phyloP scores from a whole-genome alignment of 441 rosid genomes.

The Gossypium laxum region DNA sequence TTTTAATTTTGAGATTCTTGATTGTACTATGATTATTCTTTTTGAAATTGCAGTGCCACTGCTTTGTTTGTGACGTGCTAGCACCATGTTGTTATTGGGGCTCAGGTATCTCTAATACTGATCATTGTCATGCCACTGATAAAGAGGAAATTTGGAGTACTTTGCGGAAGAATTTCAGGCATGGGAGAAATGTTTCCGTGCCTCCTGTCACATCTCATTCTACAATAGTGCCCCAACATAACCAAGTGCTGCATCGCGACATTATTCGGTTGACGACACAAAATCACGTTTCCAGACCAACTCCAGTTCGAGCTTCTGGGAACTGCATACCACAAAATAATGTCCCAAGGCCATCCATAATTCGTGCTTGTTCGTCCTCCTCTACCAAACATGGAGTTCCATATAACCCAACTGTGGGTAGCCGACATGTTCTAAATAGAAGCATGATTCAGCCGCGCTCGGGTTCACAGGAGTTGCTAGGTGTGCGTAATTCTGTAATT shows the following conservation, averaged over 20 bases:
- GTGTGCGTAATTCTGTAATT: slow-evolving; percentile 20
- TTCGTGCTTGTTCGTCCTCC: slow-evolving; percentile 41
- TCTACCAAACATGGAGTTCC: slow-evolving; percentile 20
- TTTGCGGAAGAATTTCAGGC: slow-evolving; percentile 43
- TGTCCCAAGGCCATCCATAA: slow-evolving; percentile 12
- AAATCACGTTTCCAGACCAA: slow-evolving; percentile 16
- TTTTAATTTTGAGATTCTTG: neutral
- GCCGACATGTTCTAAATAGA: slow-evolving; percentile 16
- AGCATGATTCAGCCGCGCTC: slow-evolving; percentile 17
- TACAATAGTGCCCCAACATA: slow-evolving; percentile 15
- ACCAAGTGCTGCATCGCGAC: slow-evolving; percentile 21
- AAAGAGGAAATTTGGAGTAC: slow-evolving; percentile 52
- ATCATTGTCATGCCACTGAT: slow-evolving; percentile 83
- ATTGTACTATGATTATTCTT: neutral
- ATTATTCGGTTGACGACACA: slow-evolving; percentile 16
- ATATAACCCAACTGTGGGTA: slow-evolving; percentile 19
- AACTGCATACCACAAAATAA: slow-evolving; percentile 16
- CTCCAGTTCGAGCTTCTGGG: neutral
- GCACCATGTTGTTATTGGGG: slow-evolving; percentile 76
- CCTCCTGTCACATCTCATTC: slow-evolving; percentile 17
- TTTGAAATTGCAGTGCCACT: slow-evolving; percentile 62
- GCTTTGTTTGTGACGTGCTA: slow-evolving; percentile 74
- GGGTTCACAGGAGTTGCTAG: slow-evolving; percentile 22
- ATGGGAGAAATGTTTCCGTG: slow-evolving; percentile 17
- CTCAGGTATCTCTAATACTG: slow-evolving; percentile 26